phyloP scores from a whole-genome alignment of 345 rosid species.

The Citrus medica region DNA sequence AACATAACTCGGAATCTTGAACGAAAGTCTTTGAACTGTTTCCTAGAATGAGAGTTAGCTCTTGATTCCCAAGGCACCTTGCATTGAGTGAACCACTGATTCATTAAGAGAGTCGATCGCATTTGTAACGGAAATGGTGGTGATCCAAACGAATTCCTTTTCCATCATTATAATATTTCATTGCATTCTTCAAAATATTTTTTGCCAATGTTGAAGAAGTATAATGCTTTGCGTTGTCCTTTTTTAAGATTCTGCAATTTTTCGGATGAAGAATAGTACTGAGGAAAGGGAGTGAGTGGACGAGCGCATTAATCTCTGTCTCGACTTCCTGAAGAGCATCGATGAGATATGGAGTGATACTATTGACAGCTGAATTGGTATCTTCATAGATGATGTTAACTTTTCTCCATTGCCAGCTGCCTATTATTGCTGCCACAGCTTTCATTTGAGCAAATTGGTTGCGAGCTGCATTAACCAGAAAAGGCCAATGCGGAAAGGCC shows the following conservation, averaged over 20 bases:
- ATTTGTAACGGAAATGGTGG: constrained; percentile 7
- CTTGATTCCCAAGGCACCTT: constrained; percentile 23
- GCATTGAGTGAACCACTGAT: constrained; percentile 20
- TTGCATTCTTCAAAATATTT: constrained; percentile 17
- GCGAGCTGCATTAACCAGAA: constrained; percentile 20
- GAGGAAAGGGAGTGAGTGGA: constrained; percentile 10
- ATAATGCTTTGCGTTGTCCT: constrained; percentile 19
- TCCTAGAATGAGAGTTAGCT: constrained; percentile 1
- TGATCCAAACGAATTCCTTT: constrained; percentile 28
- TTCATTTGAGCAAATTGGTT: constrained; percentile 18
- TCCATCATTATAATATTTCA: constrained; percentile 18
- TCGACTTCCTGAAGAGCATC: constrained; percentile 14
- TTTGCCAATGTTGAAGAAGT: neutral
- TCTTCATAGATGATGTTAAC: constrained; percentile 35
- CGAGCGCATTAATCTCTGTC: neutral
- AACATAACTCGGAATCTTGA: constrained; percentile 2
- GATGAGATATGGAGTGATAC: constrained; percentile 8
- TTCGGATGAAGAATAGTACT: neutral
- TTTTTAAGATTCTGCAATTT: constrained; percentile 14
- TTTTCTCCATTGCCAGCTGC: constrained; percentile 25
- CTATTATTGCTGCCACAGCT: constrained; percentile 23
- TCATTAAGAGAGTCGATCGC: constrained; percentile 6
- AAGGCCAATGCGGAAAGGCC: constrained; percentile 22
- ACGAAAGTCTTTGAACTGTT: constrained; percentile 3
- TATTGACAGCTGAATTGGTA: neutral